Base-by-base conservation (phyloP, 495 filamentous ascomycete genomes). In the Trichoderma reesei region DNA sequence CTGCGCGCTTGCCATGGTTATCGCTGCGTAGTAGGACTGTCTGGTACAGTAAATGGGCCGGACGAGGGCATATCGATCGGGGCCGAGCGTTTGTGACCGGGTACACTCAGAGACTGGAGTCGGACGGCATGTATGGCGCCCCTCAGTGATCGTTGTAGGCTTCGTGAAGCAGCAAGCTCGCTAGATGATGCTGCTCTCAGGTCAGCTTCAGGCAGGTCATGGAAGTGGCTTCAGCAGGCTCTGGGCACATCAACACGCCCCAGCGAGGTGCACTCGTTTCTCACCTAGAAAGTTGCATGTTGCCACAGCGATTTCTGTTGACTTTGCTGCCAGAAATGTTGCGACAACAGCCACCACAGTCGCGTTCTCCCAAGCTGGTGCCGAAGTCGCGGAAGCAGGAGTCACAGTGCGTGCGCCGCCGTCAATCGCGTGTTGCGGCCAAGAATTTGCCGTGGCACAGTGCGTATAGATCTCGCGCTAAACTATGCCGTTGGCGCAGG, bases 1-100 rank as follows among this genome's bases (percentile, higher is more conserved):
- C 63, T 79, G 79, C 48, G 78, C 74, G 39, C 76, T 76, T 31
- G 78, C 73, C 79, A 81, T 81, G 31, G 63, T 71, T 60, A 51
- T 66, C 51, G 26, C 51, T 56, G 51, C 31, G 33, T 56, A 33
- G 10, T 56, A 10, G 26, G 26, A 56, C 51, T 56, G 26, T 14
- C 18, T 13, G 51, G 34, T 20, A 33, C 11, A 26, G 11, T 33
- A 65, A 59, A 64, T 63, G 31, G 31, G 36, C 18, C 16, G 11
- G 37, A 38, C 33, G 48, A n/a, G 11, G 59, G 26, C 33, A 59
- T 51, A 20, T 48, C 61, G 56, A 34, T 33, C 20, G 44, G 33
- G 51, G 14, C 10, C 14, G 1, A 6, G 34, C 14, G 61, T 39
- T 37, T 63, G 41, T 41, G 61, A 51, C 14, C n/a, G 36, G 20